A percentile compares a stretch with the other conserved stretches of the same genome.
These are phyloP conservation scores for Lichtheimia ornata DNA, from an alignment of 371 early-diverging fungal genomes.

Conservation along the genomic window DNA sequence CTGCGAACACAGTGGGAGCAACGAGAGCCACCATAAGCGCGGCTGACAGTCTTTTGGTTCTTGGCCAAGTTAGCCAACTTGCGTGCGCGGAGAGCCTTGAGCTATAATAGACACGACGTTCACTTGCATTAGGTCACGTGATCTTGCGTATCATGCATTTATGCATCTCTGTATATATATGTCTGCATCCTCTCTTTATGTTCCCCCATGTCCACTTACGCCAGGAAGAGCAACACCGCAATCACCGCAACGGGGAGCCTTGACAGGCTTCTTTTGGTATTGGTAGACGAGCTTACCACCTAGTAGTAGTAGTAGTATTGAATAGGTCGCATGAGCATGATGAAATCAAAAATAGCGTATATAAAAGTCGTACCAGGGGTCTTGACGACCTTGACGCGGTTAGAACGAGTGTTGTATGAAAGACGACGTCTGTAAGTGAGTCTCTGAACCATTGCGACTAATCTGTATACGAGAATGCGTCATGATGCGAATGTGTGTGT, in stretches of 20 bases:
- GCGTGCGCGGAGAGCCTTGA: constrained; percentile 91
- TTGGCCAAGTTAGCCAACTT: constrained; percentile 87
- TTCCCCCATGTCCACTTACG: constrained; percentile 50
- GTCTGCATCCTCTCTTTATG: too few relatives aligned
- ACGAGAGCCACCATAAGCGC: constrained; percentile 96
- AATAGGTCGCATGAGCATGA: not conserved
- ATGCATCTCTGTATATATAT: not conserved
- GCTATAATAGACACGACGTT: constrained; percentile 34
- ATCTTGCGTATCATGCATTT: too few relatives aligned
- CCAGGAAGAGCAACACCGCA: constrained; percentile 90
- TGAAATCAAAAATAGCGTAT: not conserved
- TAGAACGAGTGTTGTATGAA: constrained; percentile 98
- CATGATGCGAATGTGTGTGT: too few relatives aligned
- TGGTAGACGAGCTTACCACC: constrained; percentile 92
- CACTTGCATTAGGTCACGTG: not conserved
- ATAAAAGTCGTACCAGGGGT: constrained; percentile 77
- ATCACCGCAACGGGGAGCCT: constrained; percentile 96
- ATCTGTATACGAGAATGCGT: not conserved
- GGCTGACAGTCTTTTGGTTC: constrained; percentile 89
- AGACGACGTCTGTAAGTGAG: constrained; percentile 95
- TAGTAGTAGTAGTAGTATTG: constrained; percentile 25
- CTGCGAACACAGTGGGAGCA: constrained; percentile 92
- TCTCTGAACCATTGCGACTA: constrained; percentile 80
- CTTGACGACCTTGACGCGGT: constrained; percentile 94
- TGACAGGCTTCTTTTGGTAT: constrained; percentile 91